Percentiles rank a stretch among this genome's conserved stretches.
Evolutionary conservation across 805 yeast species (phyloP).

Genomic region (Debaryomyces prosopidis): DNA sequence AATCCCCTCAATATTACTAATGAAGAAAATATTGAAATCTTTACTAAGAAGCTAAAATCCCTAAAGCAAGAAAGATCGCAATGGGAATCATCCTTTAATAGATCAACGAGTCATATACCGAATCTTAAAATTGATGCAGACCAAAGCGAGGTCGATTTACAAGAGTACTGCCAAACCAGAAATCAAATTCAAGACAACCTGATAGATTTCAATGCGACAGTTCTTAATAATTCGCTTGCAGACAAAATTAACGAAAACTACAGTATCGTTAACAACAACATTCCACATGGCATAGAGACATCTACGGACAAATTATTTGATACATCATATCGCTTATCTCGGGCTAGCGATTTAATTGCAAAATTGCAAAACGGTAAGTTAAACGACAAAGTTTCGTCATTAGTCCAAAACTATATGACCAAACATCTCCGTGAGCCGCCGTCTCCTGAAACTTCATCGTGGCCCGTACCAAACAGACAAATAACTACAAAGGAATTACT

Average conservation of each 20-base stretch:
- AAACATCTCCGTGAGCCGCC: slow-evolving; percentile 7
- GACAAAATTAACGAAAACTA: slow-evolving; percentile 10
- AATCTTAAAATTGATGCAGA: slow-evolving; percentile 8
- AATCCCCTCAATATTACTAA: slow-evolving; percentile 63
- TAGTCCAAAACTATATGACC: slow-evolving; percentile 21
- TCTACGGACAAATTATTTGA: slow-evolving; percentile 41
- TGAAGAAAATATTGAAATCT: slow-evolving; percentile 45
- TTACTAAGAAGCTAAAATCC: slow-evolving; percentile 42
- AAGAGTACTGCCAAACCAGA: slow-evolving; percentile 16
- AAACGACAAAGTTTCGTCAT: slow-evolving; percentile 17
- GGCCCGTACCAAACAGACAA: slow-evolving; percentile 19
- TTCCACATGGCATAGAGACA: slow-evolving; percentile 19
- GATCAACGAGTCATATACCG: slow-evolving; percentile 16
- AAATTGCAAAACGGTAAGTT: slow-evolving; percentile 16
- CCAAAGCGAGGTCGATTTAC: slow-evolving; percentile 18
- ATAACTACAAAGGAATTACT: slow-evolving; percentile 20
- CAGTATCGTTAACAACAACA: slow-evolving; percentile 11
- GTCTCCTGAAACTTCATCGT: slow-evolving; percentile 5
- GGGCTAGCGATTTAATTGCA: slow-evolving; percentile 23
- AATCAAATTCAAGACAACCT: slow-evolving; percentile 8
- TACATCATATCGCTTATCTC: slow-evolving; percentile 27
- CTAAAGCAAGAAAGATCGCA: slow-evolving; percentile 47
- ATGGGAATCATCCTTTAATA: slow-evolving; percentile 42
- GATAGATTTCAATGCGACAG: slow-evolving; percentile 9
- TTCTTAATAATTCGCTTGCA: slow-evolving; percentile 15